Conservation (phyloP, 202 grass and related monocot species). For the Eragrostis tef region DNA sequence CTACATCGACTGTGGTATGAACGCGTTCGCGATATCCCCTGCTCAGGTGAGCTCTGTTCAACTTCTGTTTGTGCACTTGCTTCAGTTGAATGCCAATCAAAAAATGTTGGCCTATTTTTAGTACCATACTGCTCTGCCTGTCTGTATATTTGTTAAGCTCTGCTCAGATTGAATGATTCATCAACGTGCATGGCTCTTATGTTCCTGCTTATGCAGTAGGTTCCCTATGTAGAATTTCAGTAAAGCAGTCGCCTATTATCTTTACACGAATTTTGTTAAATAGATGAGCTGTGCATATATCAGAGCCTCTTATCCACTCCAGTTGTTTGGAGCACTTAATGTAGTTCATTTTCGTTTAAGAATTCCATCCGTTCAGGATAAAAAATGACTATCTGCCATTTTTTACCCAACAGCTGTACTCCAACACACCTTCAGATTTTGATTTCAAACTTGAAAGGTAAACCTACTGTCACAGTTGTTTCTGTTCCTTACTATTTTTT, state of each 20-base stretch:
- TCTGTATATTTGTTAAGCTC: background rate
- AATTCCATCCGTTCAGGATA: background rate
- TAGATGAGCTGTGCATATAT: background rate
- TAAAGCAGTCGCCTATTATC: background rate
- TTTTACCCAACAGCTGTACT: conserved; percentile 64
- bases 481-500: conserved; percentile 17
- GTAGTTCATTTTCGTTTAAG: background rate
- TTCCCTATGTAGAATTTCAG: background rate
- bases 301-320: background rate
- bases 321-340: background rate
- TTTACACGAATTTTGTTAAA: background rate
- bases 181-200: background rate
- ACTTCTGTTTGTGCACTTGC: background rate
- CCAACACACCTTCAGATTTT: conserved; percentile 91
- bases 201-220: background rate
- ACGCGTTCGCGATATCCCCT: conserved; percentile 72
- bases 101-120: background rate
- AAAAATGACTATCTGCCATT: conserved; percentile 25
- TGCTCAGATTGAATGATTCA: background rate
- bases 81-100: background rate
- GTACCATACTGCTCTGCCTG: background rate
- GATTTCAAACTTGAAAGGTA: conserved; percentile 96
- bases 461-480: background rate
- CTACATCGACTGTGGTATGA: conserved; percentile 73
- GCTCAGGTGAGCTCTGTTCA: conserved; percentile 51